Percentiles rank a stretch among this genome's conserved stretches.
Conservation (phyloP, 805 yeast genomes). For the Pichia nakasei region DNA sequence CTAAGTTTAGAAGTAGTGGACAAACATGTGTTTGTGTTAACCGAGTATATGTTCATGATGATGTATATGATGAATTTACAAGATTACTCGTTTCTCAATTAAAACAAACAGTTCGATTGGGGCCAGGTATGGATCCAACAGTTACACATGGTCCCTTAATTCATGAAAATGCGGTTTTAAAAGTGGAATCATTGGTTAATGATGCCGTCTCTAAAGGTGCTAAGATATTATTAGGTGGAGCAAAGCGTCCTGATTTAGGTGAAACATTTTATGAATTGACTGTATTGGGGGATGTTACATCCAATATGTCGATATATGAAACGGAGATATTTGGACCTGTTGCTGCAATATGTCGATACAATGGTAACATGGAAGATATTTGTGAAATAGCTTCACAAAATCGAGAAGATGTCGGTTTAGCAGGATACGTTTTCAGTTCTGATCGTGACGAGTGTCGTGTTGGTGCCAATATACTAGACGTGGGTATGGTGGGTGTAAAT, state of each 20-base stretch:
- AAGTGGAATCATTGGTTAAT: slow-evolving; percentile 48
- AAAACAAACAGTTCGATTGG: slow-evolving; percentile 38
- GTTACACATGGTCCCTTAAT: slow-evolving; percentile 71
- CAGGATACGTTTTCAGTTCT: slow-evolving; percentile 59
- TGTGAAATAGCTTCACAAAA: slow-evolving; percentile 48
- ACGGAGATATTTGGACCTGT: slow-evolving; percentile 80
- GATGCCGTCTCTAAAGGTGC: slow-evolving; percentile 64
- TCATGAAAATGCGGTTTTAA: slow-evolving; percentile 46
- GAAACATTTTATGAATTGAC: slow-evolving; percentile 59
- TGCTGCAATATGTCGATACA: slow-evolving; percentile 54
- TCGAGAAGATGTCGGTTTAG: slow-evolving; percentile 49
- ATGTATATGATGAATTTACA: slow-evolving; percentile 51
- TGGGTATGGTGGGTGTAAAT: slow-evolving; percentile 75
- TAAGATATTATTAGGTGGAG: slow-evolving; percentile 49
- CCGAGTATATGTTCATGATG: slow-evolving; percentile 54
- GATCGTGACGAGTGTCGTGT: slow-evolving; percentile 42
- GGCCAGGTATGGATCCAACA: slow-evolving; percentile 49
- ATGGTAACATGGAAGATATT: slow-evolving; percentile 43
- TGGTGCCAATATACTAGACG: slow-evolving; percentile 53
- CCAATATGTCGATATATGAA: slow-evolving; percentile 44
- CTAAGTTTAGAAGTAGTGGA: slow-evolving; percentile 68
- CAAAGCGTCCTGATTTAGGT: slow-evolving; percentile 48
- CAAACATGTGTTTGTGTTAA: slow-evolving; percentile 78
- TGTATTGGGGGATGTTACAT: slow-evolving; percentile 45
- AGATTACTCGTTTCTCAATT: slow-evolving; percentile 37